These are phyloP conservation scores for Mycena haematopus DNA, from an alignment of 768 basidiomycete genomes.

Conservation along the genomic window DNA sequence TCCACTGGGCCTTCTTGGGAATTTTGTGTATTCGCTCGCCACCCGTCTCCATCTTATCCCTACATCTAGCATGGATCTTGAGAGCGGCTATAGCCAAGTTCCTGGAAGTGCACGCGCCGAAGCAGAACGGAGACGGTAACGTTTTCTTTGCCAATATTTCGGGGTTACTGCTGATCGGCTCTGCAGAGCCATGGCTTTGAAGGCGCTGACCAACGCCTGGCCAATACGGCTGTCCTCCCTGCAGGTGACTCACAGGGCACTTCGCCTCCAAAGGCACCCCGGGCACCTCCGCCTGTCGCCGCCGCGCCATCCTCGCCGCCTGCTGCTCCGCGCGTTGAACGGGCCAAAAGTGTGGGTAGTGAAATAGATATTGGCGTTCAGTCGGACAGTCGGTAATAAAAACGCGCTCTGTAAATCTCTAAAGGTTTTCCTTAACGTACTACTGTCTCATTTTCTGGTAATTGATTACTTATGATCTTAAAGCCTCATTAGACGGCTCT, in stretches of 20 bases:
- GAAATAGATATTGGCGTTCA: conserved; percentile 45
- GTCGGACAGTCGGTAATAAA: conserved; percentile 39
- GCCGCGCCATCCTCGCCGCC: conserved; percentile 37
- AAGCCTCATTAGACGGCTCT: no score
- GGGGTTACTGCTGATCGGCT: conserved; percentile 16
- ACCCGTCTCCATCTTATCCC: conserved; percentile 80
- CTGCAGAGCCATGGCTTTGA: conserved; percentile 89
- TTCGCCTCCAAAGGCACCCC: conserved; percentile 38
- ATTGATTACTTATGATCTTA: conserved; percentile 1
- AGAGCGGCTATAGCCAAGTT: conserved; percentile 76
- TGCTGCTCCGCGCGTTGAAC: conserved; percentile 37
- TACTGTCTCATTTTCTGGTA: conserved; percentile 14
- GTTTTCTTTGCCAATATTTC: conserved; percentile 33
- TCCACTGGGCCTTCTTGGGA: conserved; percentile 72
- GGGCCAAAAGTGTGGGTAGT: conserved; percentile 42
- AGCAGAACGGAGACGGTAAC: conserved; percentile 90
- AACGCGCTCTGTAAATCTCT: conserved; percentile 25
- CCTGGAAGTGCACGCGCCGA: conserved; percentile 94
- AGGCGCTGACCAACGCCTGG: conserved; percentile 92
- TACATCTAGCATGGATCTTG: conserved; percentile 64
- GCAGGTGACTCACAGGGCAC: conserved; percentile 43
- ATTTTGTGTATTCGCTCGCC: conserved; percentile 70
- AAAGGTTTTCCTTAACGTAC: conserved; percentile 24
- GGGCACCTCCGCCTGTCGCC: conserved; percentile 42
- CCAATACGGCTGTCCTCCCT: conserved; percentile 61